Evolutionary conservation across 176 grass and related monocot species (phyloP).

Genomic region (Lolium multiflorum): DNA sequence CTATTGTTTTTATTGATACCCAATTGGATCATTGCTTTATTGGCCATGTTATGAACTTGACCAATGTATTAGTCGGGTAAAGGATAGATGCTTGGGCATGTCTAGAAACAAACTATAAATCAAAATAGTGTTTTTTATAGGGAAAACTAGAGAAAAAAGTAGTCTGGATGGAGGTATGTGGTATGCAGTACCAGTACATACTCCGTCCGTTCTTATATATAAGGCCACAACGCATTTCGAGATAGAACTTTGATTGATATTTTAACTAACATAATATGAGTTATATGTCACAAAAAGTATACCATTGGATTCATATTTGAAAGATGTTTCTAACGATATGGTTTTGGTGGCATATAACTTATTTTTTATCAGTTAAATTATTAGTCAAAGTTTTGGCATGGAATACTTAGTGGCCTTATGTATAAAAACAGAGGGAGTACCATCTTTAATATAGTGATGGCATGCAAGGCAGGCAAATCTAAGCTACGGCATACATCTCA

Average conservation of each 20-base stretch:
- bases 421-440: too few relatives aligned
- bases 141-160: not conserved
- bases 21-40: not conserved
- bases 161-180: not conserved
- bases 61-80: not conserved
- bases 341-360: too few relatives aligned
- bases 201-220: too few relatives aligned
- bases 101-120: not conserved
- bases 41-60: not conserved
- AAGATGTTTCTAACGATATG: too few relatives aligned
- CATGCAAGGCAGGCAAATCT: conserved; percentile 1
- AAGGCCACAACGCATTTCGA: too few relatives aligned
- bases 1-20: not conserved
- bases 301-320: too few relatives aligned
- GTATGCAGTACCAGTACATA: not conserved
- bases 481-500: conserved; percentile 16
- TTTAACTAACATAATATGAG: too few relatives aligned
- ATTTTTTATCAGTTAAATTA: too few relatives aligned
- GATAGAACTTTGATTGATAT: too few relatives aligned
- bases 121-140: not conserved
- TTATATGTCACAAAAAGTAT: too few relatives aligned
- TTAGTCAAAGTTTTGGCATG: too few relatives aligned
- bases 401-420: too few relatives aligned
- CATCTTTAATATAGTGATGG: not conserved
- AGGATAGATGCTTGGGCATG: not conserved